Evolutionary conservation across 1,139 yeast genomes (phyloP), one percentile per base, ranked within the genome.

Genomic region (Geotrichum fermentans): DNA sequence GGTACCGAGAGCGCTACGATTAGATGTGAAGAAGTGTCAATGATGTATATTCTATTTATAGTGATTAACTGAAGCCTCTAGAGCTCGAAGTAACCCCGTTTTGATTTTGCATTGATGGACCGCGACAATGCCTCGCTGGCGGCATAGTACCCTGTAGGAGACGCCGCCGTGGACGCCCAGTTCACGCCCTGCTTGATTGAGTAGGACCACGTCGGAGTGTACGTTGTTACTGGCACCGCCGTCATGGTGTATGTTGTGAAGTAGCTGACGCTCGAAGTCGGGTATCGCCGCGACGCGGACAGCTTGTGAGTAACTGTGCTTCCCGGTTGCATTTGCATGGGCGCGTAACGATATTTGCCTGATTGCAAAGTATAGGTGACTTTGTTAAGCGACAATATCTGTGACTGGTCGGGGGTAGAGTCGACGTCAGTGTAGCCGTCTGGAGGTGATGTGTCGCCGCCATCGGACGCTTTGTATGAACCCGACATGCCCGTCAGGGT

Each of bases 291-390:
- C 13, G 55, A 50, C 8, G 62, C 55, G 14, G 55, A 48, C 39
- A 58, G 48, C 4, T 51, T 14, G 39, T 51, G 42, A 24, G 95
- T 83, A 13, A 87, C 79, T 7, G 68, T 73, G 1, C 84, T 63
- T 3, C 82, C 85, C 6, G 97, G 96, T 68, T 88, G 95, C 52
- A 73, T 66, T 68, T 88, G 96, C 96, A 89, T 88, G 45, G 96
- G 96, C 0, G 97, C 97, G 66, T 70, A 86, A 63, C 87, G 74
- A 2, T 83, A 77, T 44, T 56, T 66, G 34, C 95, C 95, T 0
- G 95, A 83, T 70, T 89, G 97, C 52, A 61, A 54, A 2, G 89
- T 77, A 67, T 88, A 89, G 3, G 89, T 74, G 7, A 86, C 74
- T 42, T 73, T 59, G 55, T 73, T 71, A 1, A 78, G 73, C 18